Percentiles rank a stretch among this genome's conserved stretches.
phyloP scores from a whole-genome alignment of 257 asterid genomes.

The Sherardia arvensis region DNA sequence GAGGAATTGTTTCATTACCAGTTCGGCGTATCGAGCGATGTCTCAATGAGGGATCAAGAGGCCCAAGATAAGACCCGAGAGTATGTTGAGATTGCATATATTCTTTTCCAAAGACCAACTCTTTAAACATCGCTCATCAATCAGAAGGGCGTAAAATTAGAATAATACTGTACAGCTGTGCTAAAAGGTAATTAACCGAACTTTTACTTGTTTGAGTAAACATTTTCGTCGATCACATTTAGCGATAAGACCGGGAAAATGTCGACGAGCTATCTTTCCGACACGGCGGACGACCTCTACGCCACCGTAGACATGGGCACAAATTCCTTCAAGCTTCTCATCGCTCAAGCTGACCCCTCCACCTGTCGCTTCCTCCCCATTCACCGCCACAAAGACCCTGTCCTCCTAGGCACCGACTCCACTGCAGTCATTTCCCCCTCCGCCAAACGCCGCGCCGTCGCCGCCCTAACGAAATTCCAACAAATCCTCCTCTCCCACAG shows the following conservation, averaged over 20 bases:
- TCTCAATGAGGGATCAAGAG: too few relatives aligned
- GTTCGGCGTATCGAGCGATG: too few relatives aligned
- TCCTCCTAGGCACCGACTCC: constrained; percentile 60
- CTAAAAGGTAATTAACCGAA: too few relatives aligned
- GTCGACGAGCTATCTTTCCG: constrained; percentile 14
- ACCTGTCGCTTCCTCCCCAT: constrained; percentile 53
- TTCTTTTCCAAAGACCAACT: too few relatives aligned
- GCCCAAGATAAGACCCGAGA: too few relatives aligned
- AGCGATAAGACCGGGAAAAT: constrained; percentile 4
- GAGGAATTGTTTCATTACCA: too few relatives aligned
- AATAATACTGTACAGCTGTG: too few relatives aligned
- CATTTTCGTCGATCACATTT: not conserved
- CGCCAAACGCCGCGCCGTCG: constrained; percentile 38
- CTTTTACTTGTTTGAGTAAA: not conserved
- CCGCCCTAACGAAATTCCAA: constrained; percentile 46
- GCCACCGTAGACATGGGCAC: constrained; percentile 83
- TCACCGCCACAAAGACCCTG: constrained; percentile 54
- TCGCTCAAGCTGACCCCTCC: constrained; percentile 40
- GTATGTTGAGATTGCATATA: too few relatives aligned
- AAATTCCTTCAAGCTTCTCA: constrained; percentile 63
- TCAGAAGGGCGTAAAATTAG: too few relatives aligned
- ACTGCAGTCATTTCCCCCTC: constrained; percentile 39
- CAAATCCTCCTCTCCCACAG: constrained; percentile 24
- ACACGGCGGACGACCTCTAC: constrained; percentile 22
- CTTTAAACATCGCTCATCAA: too few relatives aligned